Percentiles rank a stretch among this genome's conserved stretches.
These are phyloP conservation scores for Pichia norvegensis DNA, from an alignment of 1,139 yeast species.

Conservation along the genomic window DNA sequence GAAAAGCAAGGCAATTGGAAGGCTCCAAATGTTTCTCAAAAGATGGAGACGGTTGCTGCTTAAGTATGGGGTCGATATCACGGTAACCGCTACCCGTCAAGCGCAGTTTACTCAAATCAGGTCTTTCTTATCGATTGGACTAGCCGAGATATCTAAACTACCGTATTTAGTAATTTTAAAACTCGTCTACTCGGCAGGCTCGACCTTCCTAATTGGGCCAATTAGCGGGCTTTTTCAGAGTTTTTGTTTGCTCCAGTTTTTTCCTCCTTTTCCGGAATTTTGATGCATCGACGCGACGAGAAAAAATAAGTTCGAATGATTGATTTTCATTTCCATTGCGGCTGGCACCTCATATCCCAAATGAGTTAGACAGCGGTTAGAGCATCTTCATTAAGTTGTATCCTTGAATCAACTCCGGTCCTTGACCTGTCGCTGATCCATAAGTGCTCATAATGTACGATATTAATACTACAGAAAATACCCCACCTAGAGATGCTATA, in stretches of 20 bases:
- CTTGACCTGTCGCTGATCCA: not conserved
- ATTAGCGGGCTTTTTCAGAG: not conserved
- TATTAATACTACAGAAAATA: not conserved
- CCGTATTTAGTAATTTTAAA: not conserved
- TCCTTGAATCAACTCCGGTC: not conserved
- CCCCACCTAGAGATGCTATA: not conserved
- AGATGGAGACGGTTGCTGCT: not conserved
- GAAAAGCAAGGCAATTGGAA: too few species aligned
- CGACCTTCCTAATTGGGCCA: not conserved
- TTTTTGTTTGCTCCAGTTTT: too few species aligned
- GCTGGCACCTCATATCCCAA: not conserved
- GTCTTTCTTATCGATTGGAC: not conserved
- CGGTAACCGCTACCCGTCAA: not conserved
- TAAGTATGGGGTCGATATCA: not conserved
- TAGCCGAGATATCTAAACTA: not conserved
- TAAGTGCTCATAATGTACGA: not conserved
- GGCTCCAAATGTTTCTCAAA: too few species aligned
- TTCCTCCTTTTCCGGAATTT: too few species aligned
- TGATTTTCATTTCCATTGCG: not conserved
- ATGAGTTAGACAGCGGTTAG: not conserved
- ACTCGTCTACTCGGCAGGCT: not conserved
- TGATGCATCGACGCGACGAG: too few species aligned
- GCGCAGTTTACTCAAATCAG: not conserved
- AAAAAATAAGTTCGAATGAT: too few species aligned
- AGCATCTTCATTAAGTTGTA: too few species aligned